Percentiles rank a stretch among this genome's conserved stretches.
These are phyloP conservation scores for Nakazawaea populi DNA, from an alignment of 805 yeast species.

Conservation along the genomic window DNA sequence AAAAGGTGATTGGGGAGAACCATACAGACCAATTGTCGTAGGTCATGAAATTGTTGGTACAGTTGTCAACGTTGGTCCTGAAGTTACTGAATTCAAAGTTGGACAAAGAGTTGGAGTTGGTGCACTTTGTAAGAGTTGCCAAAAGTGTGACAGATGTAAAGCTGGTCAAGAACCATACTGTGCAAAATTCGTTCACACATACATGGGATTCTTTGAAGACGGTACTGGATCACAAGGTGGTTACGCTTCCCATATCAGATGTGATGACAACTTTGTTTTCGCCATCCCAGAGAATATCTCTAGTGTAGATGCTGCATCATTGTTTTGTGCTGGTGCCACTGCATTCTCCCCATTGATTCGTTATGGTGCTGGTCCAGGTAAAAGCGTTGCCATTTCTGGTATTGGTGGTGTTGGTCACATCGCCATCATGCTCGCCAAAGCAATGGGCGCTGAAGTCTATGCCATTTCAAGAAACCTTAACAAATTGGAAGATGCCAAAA, in stretches of 20 bases:
- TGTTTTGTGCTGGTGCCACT: constrained; percentile 76
- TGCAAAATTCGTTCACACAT: constrained; percentile 28
- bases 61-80: constrained; percentile 53
- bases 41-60: constrained; percentile 67
- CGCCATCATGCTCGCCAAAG: constrained; percentile 54
- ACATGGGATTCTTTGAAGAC: constrained; percentile 23
- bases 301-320: constrained; percentile 57
- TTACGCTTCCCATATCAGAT: constrained; percentile 59
- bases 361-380: constrained; percentile 29
- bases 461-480: constrained; percentile 47
- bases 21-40: constrained; percentile 28
- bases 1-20: constrained; percentile 42
- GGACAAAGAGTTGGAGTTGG: constrained; percentile 84
- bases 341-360: constrained; percentile 62
- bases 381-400: constrained; percentile 54
- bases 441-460: constrained; percentile 57
- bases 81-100: constrained; percentile 42
- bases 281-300: constrained; percentile 53
- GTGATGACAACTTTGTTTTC: constrained; percentile 57
- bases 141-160: constrained; percentile 55
- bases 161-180: constrained; percentile 41
- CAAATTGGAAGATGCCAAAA: constrained; percentile 46
- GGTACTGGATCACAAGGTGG: constrained; percentile 50
- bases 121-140: constrained; percentile 60
- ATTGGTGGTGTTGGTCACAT: constrained; percentile 67